Base-by-base conservation (phyloP, 495 filamentous ascomycete genomes). In the Evansstolkia leycettana region DNA sequence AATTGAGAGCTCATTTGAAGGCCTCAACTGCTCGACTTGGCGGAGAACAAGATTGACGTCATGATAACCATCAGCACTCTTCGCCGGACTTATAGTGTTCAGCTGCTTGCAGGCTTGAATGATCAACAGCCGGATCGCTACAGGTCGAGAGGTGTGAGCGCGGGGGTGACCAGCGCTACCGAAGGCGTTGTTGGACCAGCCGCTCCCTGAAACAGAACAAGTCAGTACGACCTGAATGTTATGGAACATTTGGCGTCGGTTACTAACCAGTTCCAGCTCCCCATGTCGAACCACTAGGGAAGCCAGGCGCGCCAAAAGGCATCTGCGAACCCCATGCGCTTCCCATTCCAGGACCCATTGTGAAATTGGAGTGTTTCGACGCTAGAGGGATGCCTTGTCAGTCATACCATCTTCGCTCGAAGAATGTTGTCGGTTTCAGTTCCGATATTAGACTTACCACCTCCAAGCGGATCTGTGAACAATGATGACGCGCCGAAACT, bases 11-110 rank as follows among this genome's bases (percentile, higher is more conserved):
- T 85, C 79, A 26, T 53, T 57, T 0, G 64, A 43, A 15, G 69
- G 58, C 20, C 71, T 75, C 24, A 75, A 55, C 30, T 67, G 51
- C 19, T 84, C 75, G 9, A 93, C 65, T 34, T 80, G 78, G 3
- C 64, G 63, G 33, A 80, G 73, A 33, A 95, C 68, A 11, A 60
- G 56, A 9, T 72, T 66, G 28, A 87, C 67, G 39, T 78, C 67
- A 38, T 87, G 72, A 57, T 78, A 93, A 5, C 73, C 72, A 18
- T 44, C 48, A 31, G 43, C 39, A 18, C 42, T 47, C 30, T 58
- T 55, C 9, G 45, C 45, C 1, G 57, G 58, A 35, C 47, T 55
- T 33, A 49, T 55, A 3, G 57, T 50, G 32, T 62, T 62, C 17
- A 79, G 57, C 25, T 70, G 60, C 43, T 72, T 75, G 57, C 75